These are phyloP conservation scores for carrot (Daucus carota) DNA, from an alignment of 129 eudicot genomes.

Conservation along the genomic window DH1_v3.0 NC_030386.2:30062001-30062500, in stretches of 20 bases:
- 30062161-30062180: constrained; percentile 22
- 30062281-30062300: constrained; percentile 85
- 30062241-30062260: constrained; percentile 79
- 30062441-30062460: constrained; percentile 36
- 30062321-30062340: neutral
- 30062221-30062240: constrained; percentile 62
- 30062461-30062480: constrained; percentile 74
- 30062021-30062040: constrained; percentile 6
- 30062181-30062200: constrained; percentile 18
- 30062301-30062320: constrained; percentile 12
- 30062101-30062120: constrained; percentile 20
- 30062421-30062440: constrained; percentile 40
- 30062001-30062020: constrained; percentile 43
- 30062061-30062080: neutral
- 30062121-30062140: constrained; percentile 30
- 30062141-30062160: constrained; percentile 17
- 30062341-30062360: neutral
- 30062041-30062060: neutral
- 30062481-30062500: constrained; percentile 94
- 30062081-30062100: neutral
- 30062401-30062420: neutral
- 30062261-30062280: constrained; percentile 90
- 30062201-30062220: constrained; percentile 47
- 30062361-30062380: neutral
- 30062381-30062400: neutral